These are phyloP conservation scores for Neostapfia colusana DNA, from an alignment of 176 grass and related monocot genomes.

Conservation along the genomic window DNA sequence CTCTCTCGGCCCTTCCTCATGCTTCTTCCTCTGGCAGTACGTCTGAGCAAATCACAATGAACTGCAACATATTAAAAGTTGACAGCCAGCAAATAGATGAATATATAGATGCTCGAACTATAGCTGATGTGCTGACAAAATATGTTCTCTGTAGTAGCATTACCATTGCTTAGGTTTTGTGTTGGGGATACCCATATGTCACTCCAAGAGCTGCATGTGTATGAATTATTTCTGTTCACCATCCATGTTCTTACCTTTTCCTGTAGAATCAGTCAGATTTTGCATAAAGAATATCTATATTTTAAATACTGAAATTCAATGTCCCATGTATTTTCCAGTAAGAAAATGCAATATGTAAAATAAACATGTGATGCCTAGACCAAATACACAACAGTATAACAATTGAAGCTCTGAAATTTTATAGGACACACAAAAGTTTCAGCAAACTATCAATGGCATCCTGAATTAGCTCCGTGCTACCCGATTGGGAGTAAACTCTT, in stretches of 20 bases:
- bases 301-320: background rate
- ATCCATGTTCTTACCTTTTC: constrained; percentile 63
- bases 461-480: constrained; percentile 63
- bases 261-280: constrained; percentile 36
- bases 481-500: constrained; percentile 69
- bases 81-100: background rate
- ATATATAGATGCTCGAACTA: background rate
- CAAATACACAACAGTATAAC: background rate
- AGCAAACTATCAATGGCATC: constrained; percentile 94
- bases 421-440: constrained; percentile 1
- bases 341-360: background rate
- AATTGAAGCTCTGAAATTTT: constrained; percentile 9
- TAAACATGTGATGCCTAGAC: background rate
- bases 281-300: background rate
- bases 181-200: constrained; percentile 62
- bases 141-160: background rate
- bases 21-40: constrained; percentile 52
- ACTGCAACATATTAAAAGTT: constrained; percentile 2
- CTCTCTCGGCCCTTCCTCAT: constrained; percentile 67
- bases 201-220: constrained; percentile 58
- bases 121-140: constrained; percentile 12
- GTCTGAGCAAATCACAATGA: background rate
- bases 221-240: constrained; percentile 63
- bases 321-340: background rate
- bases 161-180: constrained; percentile 53